phyloP scores from a whole-genome alignment of 257 asterid genomes.

The Rubia yunnanensis region DNA sequence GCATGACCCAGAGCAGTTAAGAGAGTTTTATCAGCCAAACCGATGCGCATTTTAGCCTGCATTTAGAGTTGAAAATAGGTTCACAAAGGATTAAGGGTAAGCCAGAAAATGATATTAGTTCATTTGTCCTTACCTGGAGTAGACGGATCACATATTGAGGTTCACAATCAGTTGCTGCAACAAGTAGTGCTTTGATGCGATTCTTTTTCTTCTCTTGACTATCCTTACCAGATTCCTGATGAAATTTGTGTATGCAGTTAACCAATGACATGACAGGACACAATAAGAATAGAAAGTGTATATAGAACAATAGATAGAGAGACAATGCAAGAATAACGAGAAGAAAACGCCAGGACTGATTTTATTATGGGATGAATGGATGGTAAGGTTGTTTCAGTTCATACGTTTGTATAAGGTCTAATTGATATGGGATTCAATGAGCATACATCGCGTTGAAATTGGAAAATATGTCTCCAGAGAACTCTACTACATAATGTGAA shows the following conservation, averaged over 20 bases:
- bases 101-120: slow-evolving; percentile 9
- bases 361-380: background rate
- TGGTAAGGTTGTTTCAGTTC: background rate
- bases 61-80: slow-evolving; percentile 28
- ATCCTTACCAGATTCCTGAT: slow-evolving; percentile 91
- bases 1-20: slow-evolving; percentile 86
- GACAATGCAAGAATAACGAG: background rate
- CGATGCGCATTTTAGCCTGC: slow-evolving; percentile 88
- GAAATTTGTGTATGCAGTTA: slow-evolving; percentile 15
- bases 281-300: background rate
- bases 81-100: slow-evolving; percentile 15
- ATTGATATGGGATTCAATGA: background rate
- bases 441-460: background rate
- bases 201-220: slow-evolving; percentile 89
- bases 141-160: slow-evolving; percentile 91
- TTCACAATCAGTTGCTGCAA: slow-evolving; percentile 96
- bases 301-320: background rate
- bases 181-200: slow-evolving; percentile 71
- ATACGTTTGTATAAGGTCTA: background rate
- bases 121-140: slow-evolving; percentile 58
- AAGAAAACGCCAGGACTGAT: background rate
- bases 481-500: background rate
- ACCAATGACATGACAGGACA: slow-evolving; percentile 8
- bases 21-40: slow-evolving; percentile 88
- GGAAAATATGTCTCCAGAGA: background rate